Percentiles rank a stretch among this genome's conserved stretches.
phyloP scores from a whole-genome alignment of 331 rosid species.

The Ulmus americana region DNA sequence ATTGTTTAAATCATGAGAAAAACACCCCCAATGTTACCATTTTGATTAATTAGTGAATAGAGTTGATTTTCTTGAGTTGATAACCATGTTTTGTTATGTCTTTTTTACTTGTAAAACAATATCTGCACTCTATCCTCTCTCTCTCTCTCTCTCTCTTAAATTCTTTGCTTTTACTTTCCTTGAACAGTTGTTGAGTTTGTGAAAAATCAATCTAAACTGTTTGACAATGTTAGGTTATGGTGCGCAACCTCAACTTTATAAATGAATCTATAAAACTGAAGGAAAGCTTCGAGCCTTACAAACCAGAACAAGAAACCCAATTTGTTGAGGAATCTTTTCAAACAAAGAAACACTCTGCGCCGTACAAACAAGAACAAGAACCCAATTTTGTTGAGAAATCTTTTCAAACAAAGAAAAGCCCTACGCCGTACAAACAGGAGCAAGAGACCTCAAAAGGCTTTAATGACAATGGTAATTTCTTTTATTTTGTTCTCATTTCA shows the following conservation, averaged over 20 bases:
- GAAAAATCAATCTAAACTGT: background rate
- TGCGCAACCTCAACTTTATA: conserved; percentile 46
- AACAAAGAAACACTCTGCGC: background rate
- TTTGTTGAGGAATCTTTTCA: background rate
- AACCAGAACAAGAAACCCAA: background rate
- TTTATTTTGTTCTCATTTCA: conserved; percentile 1
- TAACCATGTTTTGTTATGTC: background rate
- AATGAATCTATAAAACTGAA: conserved; percentile 21
- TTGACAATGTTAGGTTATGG: conserved; percentile 43
- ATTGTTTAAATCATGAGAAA: no score
- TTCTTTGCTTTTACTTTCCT: background rate
- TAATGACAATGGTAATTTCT: conserved; percentile 27
- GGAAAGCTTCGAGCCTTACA: background rate
- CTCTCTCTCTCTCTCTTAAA: conserved; percentile 1
- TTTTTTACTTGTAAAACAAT: no score
- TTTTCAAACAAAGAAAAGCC: background rate
- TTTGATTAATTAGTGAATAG: background rate
- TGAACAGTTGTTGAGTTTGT: conserved; percentile 12
- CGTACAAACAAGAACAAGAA: conserved; percentile 10
- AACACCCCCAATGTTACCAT: background rate
- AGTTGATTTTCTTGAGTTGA: background rate
- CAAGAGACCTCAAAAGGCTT: background rate
- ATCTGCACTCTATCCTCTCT: no score
- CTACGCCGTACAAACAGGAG: conserved; percentile 5
- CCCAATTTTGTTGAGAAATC: no score